These are phyloP conservation scores for Magnaporthiopsis rhizophila DNA, from an alignment of 2,329 filamentous ascomycete species.

Conservation along the genomic window DNA sequence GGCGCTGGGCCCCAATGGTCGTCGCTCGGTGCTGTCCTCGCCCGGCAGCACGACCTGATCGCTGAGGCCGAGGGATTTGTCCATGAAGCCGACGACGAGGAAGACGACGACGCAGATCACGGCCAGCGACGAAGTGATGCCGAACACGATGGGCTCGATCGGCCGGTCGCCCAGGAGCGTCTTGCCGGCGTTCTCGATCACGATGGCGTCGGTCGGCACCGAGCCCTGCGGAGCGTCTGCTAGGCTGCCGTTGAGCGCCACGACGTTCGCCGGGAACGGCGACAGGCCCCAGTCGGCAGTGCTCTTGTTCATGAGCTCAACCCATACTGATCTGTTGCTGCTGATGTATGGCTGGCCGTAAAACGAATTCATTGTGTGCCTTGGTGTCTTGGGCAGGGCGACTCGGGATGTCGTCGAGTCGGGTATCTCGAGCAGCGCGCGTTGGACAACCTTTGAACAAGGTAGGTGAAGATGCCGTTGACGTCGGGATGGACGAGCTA, in stretches of 20 bases:
- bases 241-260: conserved; percentile 10
- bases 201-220: background rate
- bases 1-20: background rate
- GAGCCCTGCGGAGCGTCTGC: conserved; percentile 5
- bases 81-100: background rate
- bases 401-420: too few species aligned
- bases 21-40: background rate
- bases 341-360: background rate
- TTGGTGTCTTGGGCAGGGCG: too few species aligned
- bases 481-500: background rate
- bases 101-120: background rate
- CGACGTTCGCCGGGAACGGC: conserved; percentile 12
- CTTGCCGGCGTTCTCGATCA: background rate
- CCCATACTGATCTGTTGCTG: conserved; percentile 10
- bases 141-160: background rate
- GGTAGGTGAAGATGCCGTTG: background rate
- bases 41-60: background rate
- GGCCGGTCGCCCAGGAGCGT: background rate
- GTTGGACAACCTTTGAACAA: background rate
- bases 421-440: background rate
- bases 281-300: conserved; percentile 13
- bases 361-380: background rate
- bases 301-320: conserved; percentile 15
- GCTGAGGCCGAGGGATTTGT: background rate
- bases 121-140: background rate